Evolutionary conservation across 345 rosid genomes (phyloP), one percentile per base, ranked within the genome.

Genomic region (Arabidopsis thaliana): DNA sequence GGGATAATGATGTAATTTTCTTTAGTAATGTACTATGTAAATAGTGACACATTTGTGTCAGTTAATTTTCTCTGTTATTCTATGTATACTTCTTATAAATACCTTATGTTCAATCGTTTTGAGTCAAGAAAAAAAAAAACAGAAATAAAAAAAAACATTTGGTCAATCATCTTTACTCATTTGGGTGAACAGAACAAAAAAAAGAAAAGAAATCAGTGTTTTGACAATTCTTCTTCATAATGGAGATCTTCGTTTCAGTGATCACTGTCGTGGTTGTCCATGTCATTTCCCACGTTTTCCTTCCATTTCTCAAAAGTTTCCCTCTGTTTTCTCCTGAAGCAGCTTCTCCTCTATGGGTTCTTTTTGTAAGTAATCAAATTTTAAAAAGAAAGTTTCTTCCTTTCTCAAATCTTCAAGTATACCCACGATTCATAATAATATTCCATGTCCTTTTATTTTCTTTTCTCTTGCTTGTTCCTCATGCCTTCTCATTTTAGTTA

Each of bases 321-420:
- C 2, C 24, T 67, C 34, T 67, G 50, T 36, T 56, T 48, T 36
- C 14, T 74, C 44, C 25, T 28, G 52, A 48, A 57, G 66, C 41
- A 32, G 4, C 28, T 30, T 66, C 71, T 55, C 51, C 44, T 74
- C 66, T 52, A 66, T 58, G 58, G 72, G 48, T 66, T 28, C 67
- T 28, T 16, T 48, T 11, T 74, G 24, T 37, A 32, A 64, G 49
- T 55, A 34, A 34, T 22, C 37, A 23, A 30, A 48, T 48, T 36
- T 51, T 51, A 71, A 61, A 61, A 9, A 28, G 46, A 32, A 56
- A 74, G 59, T 74, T 66, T 74, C 73, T 67, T 67, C 73, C 53
- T 67, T 75, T 49, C 73, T 75, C 67, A 38, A 59, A 59, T 67
- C 22, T 59, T 50, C 22, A 67, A 48, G 0, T 23, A 40, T 28